Evolutionary conservation across 305 asterid species (phyloP), one percentile per base, ranked within the genome.

Genomic region (Solanum aculeatissimum): DNA sequence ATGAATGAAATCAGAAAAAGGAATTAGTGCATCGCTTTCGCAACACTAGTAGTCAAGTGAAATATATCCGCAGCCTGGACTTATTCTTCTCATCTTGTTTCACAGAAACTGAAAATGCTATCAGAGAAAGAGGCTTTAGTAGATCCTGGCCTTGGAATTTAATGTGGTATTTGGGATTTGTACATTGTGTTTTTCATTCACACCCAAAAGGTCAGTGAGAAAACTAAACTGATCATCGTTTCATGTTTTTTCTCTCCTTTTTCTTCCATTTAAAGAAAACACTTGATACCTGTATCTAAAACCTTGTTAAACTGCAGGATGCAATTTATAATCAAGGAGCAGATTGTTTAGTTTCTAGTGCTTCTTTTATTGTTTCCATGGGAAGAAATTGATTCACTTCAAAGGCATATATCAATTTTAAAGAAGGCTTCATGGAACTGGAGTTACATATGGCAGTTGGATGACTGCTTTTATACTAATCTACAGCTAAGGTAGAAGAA

Each of bases 51-150:
- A 10, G 32, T 53, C 70, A 40, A 54, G 43, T 23, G 45, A 68
- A 42, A 51, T 4, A 57, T 80, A 58, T 84, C 16, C 21, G 62
- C 29, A 19, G 9, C 45, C 27, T n/a, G 58, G 21, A 65, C 40
- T 69, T 43, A 63, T 58, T 84, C 83, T 66, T 18, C 63, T 72
- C 75, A 58, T 78, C 83, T 53, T 53, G 83, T 78, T 78, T 11
- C 43, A 10, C 96, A 96, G 99, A 96, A 96, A 90, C 93, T 96
- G 78, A 96, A 96, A 94, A 90, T 91, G 91, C 88, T 96, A 81
- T 96, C 97, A 2, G 91, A 87, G 84, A 89, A 88, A 83, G 94
- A 93, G 75, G 88, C 89, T 68, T 86, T 93, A 8, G 51, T 85
- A 72, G 92, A 91, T 40, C 78, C 49, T 84, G 85, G 85, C 86